Base-by-base conservation (phyloP, 1,284 basidiomycete genomes). In the Melampsora americana region DNA sequence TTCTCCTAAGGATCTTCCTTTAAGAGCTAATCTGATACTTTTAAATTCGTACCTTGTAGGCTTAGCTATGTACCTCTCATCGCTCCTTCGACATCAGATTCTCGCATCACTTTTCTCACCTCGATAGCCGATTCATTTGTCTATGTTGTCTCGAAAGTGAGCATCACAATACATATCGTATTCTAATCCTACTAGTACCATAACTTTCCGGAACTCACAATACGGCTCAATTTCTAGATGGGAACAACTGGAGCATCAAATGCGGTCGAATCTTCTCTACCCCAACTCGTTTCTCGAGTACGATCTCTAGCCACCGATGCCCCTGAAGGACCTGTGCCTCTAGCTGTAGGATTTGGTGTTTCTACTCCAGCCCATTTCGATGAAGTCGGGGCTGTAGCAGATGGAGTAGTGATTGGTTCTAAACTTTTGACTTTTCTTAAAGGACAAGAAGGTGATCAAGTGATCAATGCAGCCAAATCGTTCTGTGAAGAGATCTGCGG, bases 261-360 rank as follows among this genome's bases (percentile, higher is more conserved):
- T 28, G n/a, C 42, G 35, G 66, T 76, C 12, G 26, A 53, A 64
- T 42, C 23, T 18, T 68, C 53, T 18, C 28, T 76, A n/a, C 73
- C 73, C 12, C 50, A 69, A 14, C 59, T 69, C 28, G 26, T 76
- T 18, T 23, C 35, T 3, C 66, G 66, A 23, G 53, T 76, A n/a
- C 35, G 66, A n/a, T 62, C 56, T 23, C 44, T 62, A 16, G 59
- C 53, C 9, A 20, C 59, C 26, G 67, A 69, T 78, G 79, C 72
- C 1, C 16, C 30, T n/a, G 56, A 66, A 28, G 88, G 92, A 66
- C 85, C 86, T 26, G 88, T 91, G 39, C 93, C 95, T 2, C 86
- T 99, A 68, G 95, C 93, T 11, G 95, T 99, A 79, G 96, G 95
- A 28, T 99, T 99, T 82, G 95, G 95, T 69, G 92, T 99, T 30